Conservation (phyloP, 2,329 filamentous ascomycete genomes). For the Colletotrichum brevisporum region DNA sequence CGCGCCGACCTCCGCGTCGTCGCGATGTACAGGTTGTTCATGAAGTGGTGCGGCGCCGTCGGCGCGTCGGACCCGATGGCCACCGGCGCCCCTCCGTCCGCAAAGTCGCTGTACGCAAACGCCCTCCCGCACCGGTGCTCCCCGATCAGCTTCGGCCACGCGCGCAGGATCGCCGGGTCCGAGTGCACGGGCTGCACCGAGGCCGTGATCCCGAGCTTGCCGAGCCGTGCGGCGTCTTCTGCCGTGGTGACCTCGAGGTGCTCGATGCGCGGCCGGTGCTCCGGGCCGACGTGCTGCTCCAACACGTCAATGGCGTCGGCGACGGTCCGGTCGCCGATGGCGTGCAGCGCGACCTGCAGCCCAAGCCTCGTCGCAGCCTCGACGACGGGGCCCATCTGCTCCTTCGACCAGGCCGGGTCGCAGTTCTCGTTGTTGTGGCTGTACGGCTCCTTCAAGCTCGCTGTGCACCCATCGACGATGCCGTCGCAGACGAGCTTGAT, state of each 20-base stretch:
- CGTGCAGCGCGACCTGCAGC: constrained; percentile 75
- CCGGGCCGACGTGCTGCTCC: constrained; percentile 57
- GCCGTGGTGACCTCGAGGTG: constrained; percentile 72
- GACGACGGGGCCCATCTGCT: constrained; percentile 68
- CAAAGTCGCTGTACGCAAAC: constrained; percentile 75
- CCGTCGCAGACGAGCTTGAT: constrained; percentile 72
- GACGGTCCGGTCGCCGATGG: constrained; percentile 74
- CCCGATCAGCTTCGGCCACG: constrained; percentile 72
- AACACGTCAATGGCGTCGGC: constrained; percentile 70
- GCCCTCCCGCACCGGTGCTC: constrained; percentile 67
- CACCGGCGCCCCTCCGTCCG: constrained; percentile 65
- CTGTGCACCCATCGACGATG: constrained; percentile 70
- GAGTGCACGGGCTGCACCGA: constrained; percentile 72
- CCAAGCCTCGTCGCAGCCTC: constrained; percentile 53
- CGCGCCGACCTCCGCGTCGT: constrained; percentile 66
- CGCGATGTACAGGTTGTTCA: constrained; percentile 71
- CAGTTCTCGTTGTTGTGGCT: constrained; percentile 58
- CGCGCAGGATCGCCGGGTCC: constrained; percentile 72
- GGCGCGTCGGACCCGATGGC: constrained; percentile 73
- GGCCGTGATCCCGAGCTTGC: constrained; percentile 71
- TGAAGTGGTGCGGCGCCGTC: constrained; percentile 68
- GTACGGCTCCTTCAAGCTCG: constrained; percentile 67
- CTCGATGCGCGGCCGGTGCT: constrained; percentile 73
- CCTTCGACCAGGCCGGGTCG: constrained; percentile 68
- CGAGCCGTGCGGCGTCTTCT: constrained; percentile 69